A percentile compares a stretch with the other conserved stretches of the same genome.
phyloP scores from a whole-genome alignment of 441 rosid genomes.

The Pelargonium myrrhifolium region DNA sequence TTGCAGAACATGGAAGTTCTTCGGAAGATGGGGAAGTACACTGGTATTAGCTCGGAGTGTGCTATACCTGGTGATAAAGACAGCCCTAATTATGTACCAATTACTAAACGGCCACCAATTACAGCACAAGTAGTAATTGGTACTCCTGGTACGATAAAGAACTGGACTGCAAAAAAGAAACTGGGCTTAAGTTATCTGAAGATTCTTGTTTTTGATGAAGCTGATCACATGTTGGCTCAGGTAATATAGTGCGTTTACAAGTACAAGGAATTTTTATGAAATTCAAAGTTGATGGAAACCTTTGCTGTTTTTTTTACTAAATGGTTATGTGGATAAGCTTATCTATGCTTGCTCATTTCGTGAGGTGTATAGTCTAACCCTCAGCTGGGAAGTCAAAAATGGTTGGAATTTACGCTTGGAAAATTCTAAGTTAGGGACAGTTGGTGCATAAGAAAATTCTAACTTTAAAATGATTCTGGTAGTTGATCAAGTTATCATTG shows the following conservation, averaged over 20 bases:
- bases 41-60: conserved; percentile 61
- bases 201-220: conserved; percentile 96
- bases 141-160: conserved; percentile 89
- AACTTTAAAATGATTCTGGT: too few relatives aligned
- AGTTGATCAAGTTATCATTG: too few relatives aligned
- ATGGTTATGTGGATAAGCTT: too few relatives aligned
- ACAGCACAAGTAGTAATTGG: conserved; percentile 82
- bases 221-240: conserved; percentile 94
- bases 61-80: conserved; percentile 58
- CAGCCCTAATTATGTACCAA: conserved; percentile 26
- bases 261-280: too few relatives aligned
- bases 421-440: too few relatives aligned
- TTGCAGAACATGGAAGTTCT: conserved; percentile 87
- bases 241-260: conserved; percentile 26
- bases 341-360: too few relatives aligned
- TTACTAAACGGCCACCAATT: conserved; percentile 35
- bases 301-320: too few relatives aligned
- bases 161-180: conserved; percentile 54
- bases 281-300: too few relatives aligned
- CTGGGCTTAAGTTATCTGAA: conserved; percentile 42
- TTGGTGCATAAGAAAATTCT: too few relatives aligned
- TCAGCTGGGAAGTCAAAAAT: too few relatives aligned
- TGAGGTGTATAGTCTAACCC: too few relatives aligned
- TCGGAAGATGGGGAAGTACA: conserved; percentile 80
- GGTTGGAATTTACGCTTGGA: too few relatives aligned